Evolutionary conservation across 2,329 filamentous ascomycete species (phyloP).

Genomic region (Colletotrichum tropicicola): DNA sequence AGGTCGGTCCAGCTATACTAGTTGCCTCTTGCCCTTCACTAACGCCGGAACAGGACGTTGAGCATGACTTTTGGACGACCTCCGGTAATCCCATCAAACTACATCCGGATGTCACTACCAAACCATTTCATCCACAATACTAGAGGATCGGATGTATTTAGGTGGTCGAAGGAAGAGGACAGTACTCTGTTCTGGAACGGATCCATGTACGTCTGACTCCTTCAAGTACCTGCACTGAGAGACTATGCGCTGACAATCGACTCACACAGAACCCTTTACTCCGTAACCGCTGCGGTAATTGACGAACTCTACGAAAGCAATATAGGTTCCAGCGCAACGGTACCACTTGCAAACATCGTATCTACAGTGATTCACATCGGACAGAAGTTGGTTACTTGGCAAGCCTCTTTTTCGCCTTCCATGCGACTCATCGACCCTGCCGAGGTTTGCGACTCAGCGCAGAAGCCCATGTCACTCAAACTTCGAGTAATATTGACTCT

Average conservation of each 20-base stretch:
- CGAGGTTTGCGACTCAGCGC: conserved; percentile 33
- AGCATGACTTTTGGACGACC: conserved; percentile 63
- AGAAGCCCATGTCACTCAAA: conserved; percentile 35
- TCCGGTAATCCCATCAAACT: conserved; percentile 52
- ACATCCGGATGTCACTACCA: conserved; percentile 45
- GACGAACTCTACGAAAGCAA: conserved; percentile 54
- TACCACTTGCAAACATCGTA: conserved; percentile 38
- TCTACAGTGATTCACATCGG: conserved; percentile 48
- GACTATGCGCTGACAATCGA: neutral
- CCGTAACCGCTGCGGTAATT: conserved; percentile 45
- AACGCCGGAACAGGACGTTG: conserved; percentile 42
- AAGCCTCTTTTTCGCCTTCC: conserved; percentile 39
- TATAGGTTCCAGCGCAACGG: conserved; percentile 43
- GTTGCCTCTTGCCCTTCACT: neutral
- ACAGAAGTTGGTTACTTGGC: conserved; percentile 48
- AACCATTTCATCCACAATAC: conserved; percentile 36
- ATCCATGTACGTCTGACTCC: conserved; percentile 44
- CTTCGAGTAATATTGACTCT: conserved; percentile 50
- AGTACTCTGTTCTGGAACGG: conserved; percentile 40
- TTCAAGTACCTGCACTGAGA: neutral
- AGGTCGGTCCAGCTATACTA: conserved; percentile 39
- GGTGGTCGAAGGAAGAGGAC: conserved; percentile 21
- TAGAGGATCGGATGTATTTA: neutral
- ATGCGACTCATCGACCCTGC: conserved; percentile 36
- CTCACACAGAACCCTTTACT: conserved; percentile 40